A percentile compares a stretch with the other conserved stretches of the same genome.
These are phyloP conservation scores for Debaryomycetaceae sp. DNA, from an alignment of 1,139 yeast species.

Conservation along the genomic window DNA sequence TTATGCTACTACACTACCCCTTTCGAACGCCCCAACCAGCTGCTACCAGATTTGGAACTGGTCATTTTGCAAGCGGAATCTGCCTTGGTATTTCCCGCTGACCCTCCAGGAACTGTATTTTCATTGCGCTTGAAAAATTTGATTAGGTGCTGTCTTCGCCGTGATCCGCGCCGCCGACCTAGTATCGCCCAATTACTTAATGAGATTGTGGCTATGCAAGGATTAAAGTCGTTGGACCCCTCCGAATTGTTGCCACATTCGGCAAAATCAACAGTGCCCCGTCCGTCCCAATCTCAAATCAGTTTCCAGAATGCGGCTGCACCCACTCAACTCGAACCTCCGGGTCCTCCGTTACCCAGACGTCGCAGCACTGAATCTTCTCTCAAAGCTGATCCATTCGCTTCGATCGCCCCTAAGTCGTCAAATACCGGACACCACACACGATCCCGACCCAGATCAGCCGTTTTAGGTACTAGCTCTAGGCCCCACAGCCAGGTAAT, in stretches of 20 bases:
- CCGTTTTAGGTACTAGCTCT: too few species aligned
- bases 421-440: too few species aligned
- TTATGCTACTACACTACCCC: slow-evolving; percentile 92
- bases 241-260: background rate
- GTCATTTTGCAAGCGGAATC: slow-evolving; percentile 24
- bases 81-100: slow-evolving; percentile 20
- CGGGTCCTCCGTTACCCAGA: slow-evolving; percentile 2
- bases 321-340: background rate
- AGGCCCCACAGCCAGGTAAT: too few species aligned
- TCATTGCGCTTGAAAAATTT: slow-evolving; percentile 42
- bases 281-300: background rate
- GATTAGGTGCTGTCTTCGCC: slow-evolving; percentile 52
- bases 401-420: slow-evolving; percentile 29
- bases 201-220: slow-evolving; percentile 58
- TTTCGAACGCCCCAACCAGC: slow-evolving; percentile 57
- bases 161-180: slow-evolving; percentile 64
- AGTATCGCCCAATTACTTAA: slow-evolving; percentile 59
- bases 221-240: too few species aligned
- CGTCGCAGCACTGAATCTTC: slow-evolving; percentile 1
- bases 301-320: background rate
- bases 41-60: slow-evolving; percentile 29
- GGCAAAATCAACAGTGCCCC: slow-evolving; percentile 1
- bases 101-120: slow-evolving; percentile 28
- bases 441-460: too few species aligned
- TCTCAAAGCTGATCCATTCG: slow-evolving; percentile 22